A percentile compares a stretch with the other conserved stretches of the same genome.
phyloP scores from a whole-genome alignment of 352 stramenopile species.

The Thalassiosira ordinaria region DNA sequence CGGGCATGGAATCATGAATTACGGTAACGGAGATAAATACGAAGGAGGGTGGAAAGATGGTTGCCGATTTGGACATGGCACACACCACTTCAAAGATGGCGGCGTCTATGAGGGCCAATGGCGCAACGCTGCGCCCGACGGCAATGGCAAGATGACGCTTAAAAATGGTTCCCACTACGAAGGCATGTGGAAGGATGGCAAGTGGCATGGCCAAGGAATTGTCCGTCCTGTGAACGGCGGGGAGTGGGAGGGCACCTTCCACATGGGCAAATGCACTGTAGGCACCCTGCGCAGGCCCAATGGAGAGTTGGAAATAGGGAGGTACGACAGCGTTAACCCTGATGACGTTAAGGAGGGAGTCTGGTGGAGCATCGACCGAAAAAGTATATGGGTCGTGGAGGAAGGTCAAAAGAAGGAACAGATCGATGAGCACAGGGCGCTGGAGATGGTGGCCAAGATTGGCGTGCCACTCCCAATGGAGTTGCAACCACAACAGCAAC shows the following conservation, averaged over 20 bases:
- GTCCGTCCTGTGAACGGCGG: slow-evolving; percentile 57
- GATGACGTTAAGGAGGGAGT: slow-evolving; percentile 63
- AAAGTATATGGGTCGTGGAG: slow-evolving; percentile 46
- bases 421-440: slow-evolving; percentile 32
- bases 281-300: slow-evolving; percentile 55
- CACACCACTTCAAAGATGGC: slow-evolving; percentile 59
- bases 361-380: slow-evolving; percentile 60
- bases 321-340: slow-evolving; percentile 61
- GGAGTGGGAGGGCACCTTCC: slow-evolving; percentile 57
- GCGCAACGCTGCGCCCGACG: slow-evolving; percentile 52
- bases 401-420: slow-evolving; percentile 57
- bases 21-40: slow-evolving; percentile 58
- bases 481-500: slow-evolving; percentile 30
- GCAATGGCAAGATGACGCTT: slow-evolving; percentile 56
- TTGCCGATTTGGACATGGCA: slow-evolving; percentile 44
- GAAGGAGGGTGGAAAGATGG: slow-evolving; percentile 57
- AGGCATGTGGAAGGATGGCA: slow-evolving; percentile 58
- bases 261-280: slow-evolving; percentile 52
- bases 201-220: slow-evolving; percentile 59
- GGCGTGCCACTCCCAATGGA: slow-evolving; percentile 41
- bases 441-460: slow-evolving; percentile 48
- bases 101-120: slow-evolving; percentile 60
- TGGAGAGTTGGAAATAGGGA: slow-evolving; percentile 56
- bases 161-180: slow-evolving; percentile 60
- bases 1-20: slow-evolving; percentile 54